Base-by-base conservation (phyloP, 1,284 basidiomycete species). In the Volvariella surrecta region DNA sequence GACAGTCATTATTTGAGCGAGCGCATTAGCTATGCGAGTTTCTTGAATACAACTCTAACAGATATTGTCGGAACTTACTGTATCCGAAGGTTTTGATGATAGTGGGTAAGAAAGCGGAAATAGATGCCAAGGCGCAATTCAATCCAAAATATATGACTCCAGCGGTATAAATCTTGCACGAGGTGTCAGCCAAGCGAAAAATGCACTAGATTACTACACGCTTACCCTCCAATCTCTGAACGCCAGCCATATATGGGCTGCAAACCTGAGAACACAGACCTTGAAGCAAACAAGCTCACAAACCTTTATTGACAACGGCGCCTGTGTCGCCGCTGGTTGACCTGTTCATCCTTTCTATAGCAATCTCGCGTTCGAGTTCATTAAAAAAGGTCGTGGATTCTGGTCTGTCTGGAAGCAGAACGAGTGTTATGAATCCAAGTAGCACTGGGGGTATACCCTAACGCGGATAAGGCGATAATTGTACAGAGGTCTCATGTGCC, bases 61-160 rank as follows among this genome's bases (percentile, higher is more conserved):
- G 18, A 45, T 32, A 43, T 2, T n/a, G 19, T 19, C 8, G 10
- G 11, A 18, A 50, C 62, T 46, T 44, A 64, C 68, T 73, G 54
- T 71, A 76, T 11, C 79, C 82, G 52, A 88, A 76, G 0, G 80
- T 83, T 42, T 71, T 73, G 48, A 90, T 78, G 53, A 91, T 89
- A 0, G 89, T 92, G 0, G 89, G 89, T 18, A 92, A 64, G 64
- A 92, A 93, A 0, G 87, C 90, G 2, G 82, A 81, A 37, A 88
- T 82, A 2, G 82, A 83, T 7, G 85, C 84, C 1, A 91, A 68
- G 1, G 82, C 81, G 43, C 81, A 75, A 59, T 93, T 93, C 47
- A 87, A 67, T 19, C 83, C 86, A 49, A 87, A 88, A 59, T 84
- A 88, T 40, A 83, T 74, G n/a, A 78, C 62, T 0, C 81, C 79